phyloP scores from a whole-genome alignment of 2,329 filamentous ascomycete species.

The Intubia oerlemansii region DNA sequence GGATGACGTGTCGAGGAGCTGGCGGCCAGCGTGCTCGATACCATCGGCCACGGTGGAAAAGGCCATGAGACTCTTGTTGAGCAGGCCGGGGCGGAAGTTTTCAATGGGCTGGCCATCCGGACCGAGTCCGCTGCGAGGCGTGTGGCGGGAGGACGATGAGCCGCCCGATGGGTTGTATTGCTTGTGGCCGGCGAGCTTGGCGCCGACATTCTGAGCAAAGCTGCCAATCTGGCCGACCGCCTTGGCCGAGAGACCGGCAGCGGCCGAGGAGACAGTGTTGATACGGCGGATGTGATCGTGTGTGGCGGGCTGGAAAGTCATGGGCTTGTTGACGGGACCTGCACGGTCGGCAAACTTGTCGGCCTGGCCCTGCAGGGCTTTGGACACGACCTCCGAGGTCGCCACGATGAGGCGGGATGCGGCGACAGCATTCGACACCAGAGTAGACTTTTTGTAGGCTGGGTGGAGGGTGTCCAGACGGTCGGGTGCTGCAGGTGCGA shows the following conservation, averaged over 20 bases:
- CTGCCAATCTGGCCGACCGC: slow-evolving; percentile 70
- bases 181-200: slow-evolving; percentile 31
- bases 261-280: slow-evolving; percentile 62
- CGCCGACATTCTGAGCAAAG: slow-evolving; percentile 78
- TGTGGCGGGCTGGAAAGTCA: slow-evolving; percentile 72
- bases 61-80: slow-evolving; percentile 93
- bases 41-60: slow-evolving; percentile 90
- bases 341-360: slow-evolving; percentile 63
- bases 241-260: slow-evolving; percentile 61
- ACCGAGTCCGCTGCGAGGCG: slow-evolving; percentile 36
- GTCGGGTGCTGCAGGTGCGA: slow-evolving; percentile 44
- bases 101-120: slow-evolving; percentile 44
- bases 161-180: too few species aligned
- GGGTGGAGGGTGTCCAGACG: slow-evolving; percentile 69
- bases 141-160: not conserved
- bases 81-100: slow-evolving; percentile 65
- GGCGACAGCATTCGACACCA: slow-evolving; percentile 71
- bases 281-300: slow-evolving; percentile 75
- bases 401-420: slow-evolving; percentile 88
- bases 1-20: slow-evolving; percentile 51
- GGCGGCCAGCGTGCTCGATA: slow-evolving; percentile 68
- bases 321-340: slow-evolving; percentile 55
- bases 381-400: slow-evolving; percentile 58
- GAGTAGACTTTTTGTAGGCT: slow-evolving; percentile 68
- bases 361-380: slow-evolving; percentile 55